These are phyloP conservation scores for Penicillium concentricum DNA, from an alignment of 2,329 filamentous ascomycete genomes.

Conservation along the genomic window DNA sequence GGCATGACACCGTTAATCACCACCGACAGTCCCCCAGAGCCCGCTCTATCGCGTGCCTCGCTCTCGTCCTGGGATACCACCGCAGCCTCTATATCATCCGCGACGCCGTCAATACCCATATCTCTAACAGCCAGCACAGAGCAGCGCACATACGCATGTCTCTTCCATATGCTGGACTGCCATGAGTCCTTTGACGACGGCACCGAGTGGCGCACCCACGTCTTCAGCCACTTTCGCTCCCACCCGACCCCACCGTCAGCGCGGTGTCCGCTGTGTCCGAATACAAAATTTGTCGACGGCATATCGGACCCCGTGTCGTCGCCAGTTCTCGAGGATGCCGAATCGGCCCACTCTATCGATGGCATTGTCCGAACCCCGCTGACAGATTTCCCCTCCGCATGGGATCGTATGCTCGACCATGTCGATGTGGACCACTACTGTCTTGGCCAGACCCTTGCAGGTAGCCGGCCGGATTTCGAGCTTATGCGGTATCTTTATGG, in stretches of 20 bases:
- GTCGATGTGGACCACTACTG: slow-evolving; percentile 43
- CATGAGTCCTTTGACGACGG: slow-evolving; percentile 39
- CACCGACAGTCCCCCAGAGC: not conserved
- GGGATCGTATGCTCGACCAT: slow-evolving; percentile 45
- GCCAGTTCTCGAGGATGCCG: not conserved
- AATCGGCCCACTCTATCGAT: not conserved
- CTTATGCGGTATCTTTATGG: slow-evolving; percentile 48
- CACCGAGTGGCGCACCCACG: slow-evolving; percentile 44
- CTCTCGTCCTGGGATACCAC: slow-evolving; percentile 28
- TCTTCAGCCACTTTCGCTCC: slow-evolving; percentile 46
- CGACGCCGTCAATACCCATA: slow-evolving; percentile 1
- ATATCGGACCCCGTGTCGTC: slow-evolving; percentile 16
- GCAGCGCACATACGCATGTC: slow-evolving; percentile 34
- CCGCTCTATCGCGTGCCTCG: slow-evolving; percentile 14
- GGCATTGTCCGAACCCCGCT: not conserved
- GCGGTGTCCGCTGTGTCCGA: slow-evolving; percentile 45
- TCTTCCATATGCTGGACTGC: slow-evolving; percentile 49
- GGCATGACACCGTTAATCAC: slow-evolving; percentile 9
- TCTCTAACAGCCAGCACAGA: slow-evolving; percentile 1
- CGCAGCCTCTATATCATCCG: slow-evolving; percentile 10
- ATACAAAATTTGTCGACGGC: slow-evolving; percentile 19
- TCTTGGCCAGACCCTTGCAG: slow-evolving; percentile 41
- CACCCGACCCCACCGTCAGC: slow-evolving; percentile 41
- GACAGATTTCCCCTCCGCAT: slow-evolving; percentile 30
- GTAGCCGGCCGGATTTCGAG: slow-evolving; percentile 43